These are phyloP conservation scores for Vitis hybrid DNA, from an alignment of 177 flowering plant genomes.

Conservation along the genomic window DNA sequence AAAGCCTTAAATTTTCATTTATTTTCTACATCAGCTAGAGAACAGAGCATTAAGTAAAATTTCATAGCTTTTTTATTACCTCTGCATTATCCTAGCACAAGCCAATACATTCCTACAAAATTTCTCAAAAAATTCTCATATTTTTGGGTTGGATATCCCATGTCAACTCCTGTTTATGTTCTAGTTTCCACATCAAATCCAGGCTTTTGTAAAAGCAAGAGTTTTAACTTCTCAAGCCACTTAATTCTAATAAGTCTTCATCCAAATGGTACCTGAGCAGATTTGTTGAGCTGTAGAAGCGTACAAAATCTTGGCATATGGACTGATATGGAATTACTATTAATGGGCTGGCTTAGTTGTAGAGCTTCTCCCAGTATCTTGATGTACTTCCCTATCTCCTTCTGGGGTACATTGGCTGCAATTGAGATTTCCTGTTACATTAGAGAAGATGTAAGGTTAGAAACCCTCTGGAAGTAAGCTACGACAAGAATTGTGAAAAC, in stretches of 20 bases:
- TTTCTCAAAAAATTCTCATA: no score
- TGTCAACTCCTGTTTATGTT: background rate
- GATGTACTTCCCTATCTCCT: conserved; percentile 97
- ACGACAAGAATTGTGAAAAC: no score
- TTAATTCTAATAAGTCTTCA: background rate
- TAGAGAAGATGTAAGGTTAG: background rate
- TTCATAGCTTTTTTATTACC: no score
- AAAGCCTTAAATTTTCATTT: no score
- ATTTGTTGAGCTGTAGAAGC: conserved; percentile 92
- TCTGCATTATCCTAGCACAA: no score
- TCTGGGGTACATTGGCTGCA: conserved; percentile 95
- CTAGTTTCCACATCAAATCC: background rate
- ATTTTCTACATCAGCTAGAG: no score
- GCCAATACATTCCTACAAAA: no score
- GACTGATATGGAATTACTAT: conserved; percentile 94
- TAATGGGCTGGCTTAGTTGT: conserved; percentile 91
- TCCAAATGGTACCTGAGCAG: conserved; percentile 74
- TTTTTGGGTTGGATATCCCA: conserved; percentile 4
- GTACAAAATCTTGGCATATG: conserved; percentile 99
- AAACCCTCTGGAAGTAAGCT: no score
- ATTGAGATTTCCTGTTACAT: conserved; percentile 81
- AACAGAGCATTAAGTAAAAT: no score
- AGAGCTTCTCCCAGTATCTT: conserved; percentile 96
- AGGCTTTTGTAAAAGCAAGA: background rate
- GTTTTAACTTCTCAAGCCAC: background rate